A percentile compares a stretch with the other conserved stretches of the same genome.
phyloP scores from a whole-genome alignment of 352 stramenopile genomes.

The Blastocystis sp. region DNA sequence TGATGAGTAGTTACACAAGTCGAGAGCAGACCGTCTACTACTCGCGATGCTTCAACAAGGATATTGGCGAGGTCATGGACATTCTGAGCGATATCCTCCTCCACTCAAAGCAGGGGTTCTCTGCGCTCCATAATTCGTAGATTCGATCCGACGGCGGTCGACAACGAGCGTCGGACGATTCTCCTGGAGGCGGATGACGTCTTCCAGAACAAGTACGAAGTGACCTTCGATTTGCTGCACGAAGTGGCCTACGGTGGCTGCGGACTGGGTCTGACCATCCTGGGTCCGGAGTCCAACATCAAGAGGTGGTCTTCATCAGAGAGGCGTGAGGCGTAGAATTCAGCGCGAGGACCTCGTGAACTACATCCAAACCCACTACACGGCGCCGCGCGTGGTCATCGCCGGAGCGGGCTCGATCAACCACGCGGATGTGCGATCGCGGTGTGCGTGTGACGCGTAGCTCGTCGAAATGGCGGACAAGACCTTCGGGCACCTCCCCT shows the following conservation, averaged over 20 bases:
- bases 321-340: constrained; percentile 85
- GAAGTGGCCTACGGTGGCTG: constrained; percentile 96
- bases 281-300: constrained; percentile 98
- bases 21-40: constrained; percentile 99
- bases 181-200: constrained; percentile 97
- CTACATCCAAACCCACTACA: constrained; percentile 99
- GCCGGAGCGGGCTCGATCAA: constrained; percentile 94
- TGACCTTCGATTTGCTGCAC: constrained; percentile 98
- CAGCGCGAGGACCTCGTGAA: constrained; percentile 90
- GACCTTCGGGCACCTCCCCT: constrained; percentile 91
- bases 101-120: constrained; percentile 85
- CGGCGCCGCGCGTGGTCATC: constrained; percentile 97
- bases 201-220: constrained; percentile 80
- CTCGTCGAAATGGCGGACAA: constrained; percentile 94
- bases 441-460: constrained; percentile 76
- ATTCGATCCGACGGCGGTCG: constrained; percentile 91
- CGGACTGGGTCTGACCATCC: constrained; percentile 95
- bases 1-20: constrained; percentile 87
- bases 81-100: constrained; percentile 99
- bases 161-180: constrained; percentile 97
- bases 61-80: constrained; percentile 94
- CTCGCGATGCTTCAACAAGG: constrained; percentile 99
- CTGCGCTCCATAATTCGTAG: background rate
- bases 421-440: constrained; percentile 80
- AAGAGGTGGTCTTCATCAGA: constrained; percentile 3